phyloP scores from a whole-genome alignment of 2,329 filamentous ascomycete genomes.

The Domatiomyces globalis region DNA sequence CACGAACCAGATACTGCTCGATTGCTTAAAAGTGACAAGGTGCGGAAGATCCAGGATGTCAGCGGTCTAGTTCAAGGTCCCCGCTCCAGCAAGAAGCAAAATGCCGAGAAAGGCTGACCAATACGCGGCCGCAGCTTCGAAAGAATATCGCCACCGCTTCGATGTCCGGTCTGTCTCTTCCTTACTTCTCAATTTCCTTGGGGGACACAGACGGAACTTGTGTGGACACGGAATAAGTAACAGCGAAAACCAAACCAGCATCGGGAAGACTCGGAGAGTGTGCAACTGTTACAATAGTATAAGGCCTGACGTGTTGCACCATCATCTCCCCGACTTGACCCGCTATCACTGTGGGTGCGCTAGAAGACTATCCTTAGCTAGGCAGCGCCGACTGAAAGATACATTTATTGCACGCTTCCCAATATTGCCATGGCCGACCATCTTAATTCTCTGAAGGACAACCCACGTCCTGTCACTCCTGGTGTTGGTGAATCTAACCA shows the following conservation, averaged over 20 bases:
- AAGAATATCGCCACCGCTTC: not conserved
- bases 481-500: slow-evolving; percentile 12
- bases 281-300: not conserved
- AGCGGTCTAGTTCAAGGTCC: not conserved
- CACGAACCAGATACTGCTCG: not conserved
- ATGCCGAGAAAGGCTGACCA: not conserved
- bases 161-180: not conserved
- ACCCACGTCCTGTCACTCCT: slow-evolving; percentile 14
- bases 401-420: not conserved
- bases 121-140: not conserved
- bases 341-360: not conserved
- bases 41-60: not conserved
- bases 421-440: not conserved
- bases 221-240: not conserved
- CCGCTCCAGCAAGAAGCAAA: not conserved
- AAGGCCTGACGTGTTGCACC: not conserved
- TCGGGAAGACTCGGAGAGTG: not conserved
- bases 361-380: not conserved
- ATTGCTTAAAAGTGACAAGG: not conserved
- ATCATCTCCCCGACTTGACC: not conserved
- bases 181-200: not conserved
- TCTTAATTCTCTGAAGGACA: not conserved
- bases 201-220: not conserved
- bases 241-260: not conserved
- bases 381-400: not conserved